A percentile compares a stretch with the other conserved stretches of the same genome.
These are phyloP conservation scores for Wallacemonas sp. DNA, from an alignment of 208 protist genomes.

Conservation along the genomic window DNA sequence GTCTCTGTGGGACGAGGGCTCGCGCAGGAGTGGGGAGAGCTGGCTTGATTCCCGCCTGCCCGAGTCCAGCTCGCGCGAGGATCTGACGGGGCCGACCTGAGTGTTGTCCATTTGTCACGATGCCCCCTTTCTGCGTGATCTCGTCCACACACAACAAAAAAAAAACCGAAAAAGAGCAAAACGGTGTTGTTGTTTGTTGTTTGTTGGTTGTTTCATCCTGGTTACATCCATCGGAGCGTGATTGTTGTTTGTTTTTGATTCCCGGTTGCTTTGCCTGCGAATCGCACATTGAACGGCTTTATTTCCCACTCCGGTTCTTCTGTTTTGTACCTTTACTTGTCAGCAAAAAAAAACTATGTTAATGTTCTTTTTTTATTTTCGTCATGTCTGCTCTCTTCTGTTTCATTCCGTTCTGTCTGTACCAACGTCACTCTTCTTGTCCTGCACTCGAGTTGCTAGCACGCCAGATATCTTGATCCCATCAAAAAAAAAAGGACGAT, in stretches of 20 bases:
- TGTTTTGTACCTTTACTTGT: not conserved
- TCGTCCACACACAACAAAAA: not conserved
- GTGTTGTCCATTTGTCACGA: not conserved
- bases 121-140: too few relatives aligned
- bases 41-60: not conserved
- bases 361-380: too few relatives aligned
- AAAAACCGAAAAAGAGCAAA: not conserved
- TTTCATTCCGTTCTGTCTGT: not conserved
- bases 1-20: not conserved
- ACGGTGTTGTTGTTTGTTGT: not conserved
- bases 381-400: too few relatives aligned
- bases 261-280: not conserved
- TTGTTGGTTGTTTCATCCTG: too few relatives aligned
- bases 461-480: too few relatives aligned
- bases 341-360: not conserved
- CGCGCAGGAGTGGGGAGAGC: not conserved
- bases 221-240: too few relatives aligned
- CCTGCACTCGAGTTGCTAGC: too few relatives aligned
- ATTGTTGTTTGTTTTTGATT: not conserved
- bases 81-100: conserved; percentile 7
- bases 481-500: not conserved
- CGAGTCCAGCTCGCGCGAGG: conserved; percentile 3
- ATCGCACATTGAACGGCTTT: not conserved
- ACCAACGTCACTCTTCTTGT: too few relatives aligned
- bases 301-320: not conserved